A percentile compares a stretch with the other conserved stretches of the same genome.
These are phyloP conservation scores for Daldinia sp. DNA, from an alignment of 2,329 filamentous ascomycete genomes.

Conservation along the genomic window DNA sequence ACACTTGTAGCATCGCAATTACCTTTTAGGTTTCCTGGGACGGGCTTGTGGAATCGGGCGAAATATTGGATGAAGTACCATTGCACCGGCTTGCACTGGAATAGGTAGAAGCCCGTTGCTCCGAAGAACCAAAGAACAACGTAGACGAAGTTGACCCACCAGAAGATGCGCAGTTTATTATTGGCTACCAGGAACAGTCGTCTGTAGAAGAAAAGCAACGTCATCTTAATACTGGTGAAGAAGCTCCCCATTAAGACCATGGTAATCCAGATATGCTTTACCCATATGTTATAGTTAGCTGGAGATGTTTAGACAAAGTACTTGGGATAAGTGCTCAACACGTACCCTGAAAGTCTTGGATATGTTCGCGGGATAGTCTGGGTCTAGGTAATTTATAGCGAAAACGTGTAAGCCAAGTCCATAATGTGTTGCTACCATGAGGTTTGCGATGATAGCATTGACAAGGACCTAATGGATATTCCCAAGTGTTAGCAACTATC, in stretches of 20 bases:
- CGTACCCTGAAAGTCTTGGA: conserved; percentile 45
- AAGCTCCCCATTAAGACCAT: conserved; percentile 48
- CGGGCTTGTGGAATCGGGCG: conserved; percentile 29
- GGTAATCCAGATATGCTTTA: conserved; percentile 47
- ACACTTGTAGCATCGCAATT: conserved; percentile 46
- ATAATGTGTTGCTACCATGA: conserved; percentile 47
- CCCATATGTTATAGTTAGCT: conserved; percentile 16
- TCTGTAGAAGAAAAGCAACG: conserved; percentile 47
- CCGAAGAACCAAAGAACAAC: conserved; percentile 46
- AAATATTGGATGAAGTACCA: conserved; percentile 48
- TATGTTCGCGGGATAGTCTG: conserved; percentile 43
- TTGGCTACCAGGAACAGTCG: conserved; percentile 44
- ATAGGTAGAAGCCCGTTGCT: conserved; percentile 46
- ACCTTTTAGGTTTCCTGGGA: conserved; percentile 36
- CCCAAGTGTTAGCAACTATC: conserved; percentile 14
- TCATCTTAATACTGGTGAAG: conserved; percentile 47
- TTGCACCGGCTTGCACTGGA: conserved; percentile 44
- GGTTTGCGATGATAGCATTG: conserved; percentile 46
- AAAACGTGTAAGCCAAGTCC: conserved; percentile 45
- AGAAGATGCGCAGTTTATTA: conserved; percentile 42
- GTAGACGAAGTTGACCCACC: conserved; percentile 47
- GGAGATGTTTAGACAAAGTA: neutral
- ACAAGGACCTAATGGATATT: conserved; percentile 37
- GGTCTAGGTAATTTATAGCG: conserved; percentile 41
- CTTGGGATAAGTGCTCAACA: neutral